Percentiles rank a stretch among this genome's conserved stretches.
phyloP scores from a whole-genome alignment of 31 red algal genomes.

The Asparagopsis taxiformis region DNA sequence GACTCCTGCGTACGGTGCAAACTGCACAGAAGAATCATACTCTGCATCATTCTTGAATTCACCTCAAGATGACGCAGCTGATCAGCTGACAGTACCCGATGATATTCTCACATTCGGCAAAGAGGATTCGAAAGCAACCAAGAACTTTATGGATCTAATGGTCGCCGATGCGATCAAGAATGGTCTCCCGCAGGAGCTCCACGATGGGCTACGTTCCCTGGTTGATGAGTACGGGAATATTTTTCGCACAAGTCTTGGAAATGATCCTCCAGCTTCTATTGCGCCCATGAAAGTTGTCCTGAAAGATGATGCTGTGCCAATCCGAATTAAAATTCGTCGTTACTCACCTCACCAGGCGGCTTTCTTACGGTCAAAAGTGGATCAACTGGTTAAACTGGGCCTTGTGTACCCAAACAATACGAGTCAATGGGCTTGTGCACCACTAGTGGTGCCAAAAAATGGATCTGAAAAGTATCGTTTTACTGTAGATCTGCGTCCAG shows the following conservation, averaged over 20 bases:
- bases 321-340: constrained; percentile 6
- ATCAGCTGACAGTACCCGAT: no score
- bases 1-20: no score
- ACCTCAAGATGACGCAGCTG: no score
- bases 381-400: constrained; percentile 10
- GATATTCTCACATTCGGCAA: no score
- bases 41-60: no score
- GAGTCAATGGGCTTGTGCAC: constrained; percentile 12
- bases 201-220: neutral
- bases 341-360: constrained; percentile 4
- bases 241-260: neutral
- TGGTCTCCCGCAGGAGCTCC: neutral
- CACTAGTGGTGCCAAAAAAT: constrained; percentile 10
- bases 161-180: neutral
- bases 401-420: no score
- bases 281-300: neutral
- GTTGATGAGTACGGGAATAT: constrained; percentile 1
- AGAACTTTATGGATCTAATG: neutral
- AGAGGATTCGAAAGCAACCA: no score
- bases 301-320: neutral
- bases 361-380: constrained; percentile 3
- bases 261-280: constrained; percentile 7
- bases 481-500: no score
- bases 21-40: no score
- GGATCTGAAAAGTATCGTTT: constrained; percentile 8